These are phyloP conservation scores for Psilocybe cyanescens DNA, from an alignment of 768 basidiomycete genomes.

Conservation along the genomic window DNA sequence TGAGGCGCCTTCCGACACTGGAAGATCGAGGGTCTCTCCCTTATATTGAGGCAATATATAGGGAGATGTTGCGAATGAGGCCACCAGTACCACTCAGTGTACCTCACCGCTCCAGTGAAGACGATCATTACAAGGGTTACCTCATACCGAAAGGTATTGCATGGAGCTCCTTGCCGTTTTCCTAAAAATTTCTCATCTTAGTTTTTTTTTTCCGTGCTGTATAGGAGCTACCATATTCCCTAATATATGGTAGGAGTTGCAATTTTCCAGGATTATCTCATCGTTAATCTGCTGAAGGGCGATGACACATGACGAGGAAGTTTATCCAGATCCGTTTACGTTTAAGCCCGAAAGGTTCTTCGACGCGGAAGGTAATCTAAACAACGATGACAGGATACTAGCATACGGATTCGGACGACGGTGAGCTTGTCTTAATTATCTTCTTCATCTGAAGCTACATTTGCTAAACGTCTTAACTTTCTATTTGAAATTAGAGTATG, in stretches of 20 bases:
- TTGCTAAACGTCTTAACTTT: not conserved
- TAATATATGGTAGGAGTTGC: constrained; percentile 20
- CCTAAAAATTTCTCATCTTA: no score
- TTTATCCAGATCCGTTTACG: constrained; percentile 25
- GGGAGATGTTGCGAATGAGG: constrained; percentile 23
- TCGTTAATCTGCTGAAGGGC: constrained; percentile 14
- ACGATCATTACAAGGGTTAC: constrained; percentile 33
- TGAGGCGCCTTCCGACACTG: constrained; percentile 30
- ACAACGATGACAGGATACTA: constrained; percentile 14
- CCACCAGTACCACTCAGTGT: constrained; percentile 23
- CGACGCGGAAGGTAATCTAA: constrained; percentile 7
- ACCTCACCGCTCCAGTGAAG: constrained; percentile 26
- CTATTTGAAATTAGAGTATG: constrained; percentile 9
- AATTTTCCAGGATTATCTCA: not conserved
- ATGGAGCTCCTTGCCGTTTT: not conserved
- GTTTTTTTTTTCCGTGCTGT: not conserved
- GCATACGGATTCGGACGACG: constrained; percentile 27
- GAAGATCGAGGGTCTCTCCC: constrained; percentile 30
- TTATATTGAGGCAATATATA: constrained; percentile 27
- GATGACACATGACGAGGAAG: constrained; percentile 28
- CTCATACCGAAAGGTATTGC: constrained; percentile 28
- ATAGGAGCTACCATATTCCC: constrained; percentile 16
- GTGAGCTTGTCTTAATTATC: constrained; percentile 4
- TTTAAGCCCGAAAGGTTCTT: constrained; percentile 36
- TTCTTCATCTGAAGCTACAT: not conserved